These are phyloP conservation scores for Xylariaceae sp. DNA, from an alignment of 2,329 filamentous ascomycete genomes.

Conservation along the genomic window DNA sequence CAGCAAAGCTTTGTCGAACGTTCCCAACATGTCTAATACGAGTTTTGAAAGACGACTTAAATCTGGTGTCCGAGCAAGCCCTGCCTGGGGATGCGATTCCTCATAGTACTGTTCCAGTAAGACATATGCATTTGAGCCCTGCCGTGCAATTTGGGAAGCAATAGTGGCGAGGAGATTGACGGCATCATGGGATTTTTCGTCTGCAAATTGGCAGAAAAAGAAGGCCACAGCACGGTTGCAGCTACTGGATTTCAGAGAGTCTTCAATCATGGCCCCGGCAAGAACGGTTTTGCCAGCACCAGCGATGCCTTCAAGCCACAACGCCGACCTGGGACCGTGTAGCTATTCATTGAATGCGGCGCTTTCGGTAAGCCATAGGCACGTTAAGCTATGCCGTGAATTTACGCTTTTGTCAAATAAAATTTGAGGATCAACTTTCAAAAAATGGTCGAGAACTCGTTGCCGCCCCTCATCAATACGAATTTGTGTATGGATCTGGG, in stretches of 20 bases:
- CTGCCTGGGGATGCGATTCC: constrained; percentile 17
- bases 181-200: constrained; percentile 24
- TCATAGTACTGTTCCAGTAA: constrained; percentile 28
- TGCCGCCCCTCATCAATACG: constrained; percentile 19
- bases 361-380: constrained; percentile 29
- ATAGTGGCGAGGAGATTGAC: constrained; percentile 37
- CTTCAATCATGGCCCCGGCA: constrained; percentile 33
- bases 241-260: constrained; percentile 19
- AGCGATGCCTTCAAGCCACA: constrained; percentile 39
- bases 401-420: constrained; percentile 30
- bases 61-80: constrained; percentile 8
- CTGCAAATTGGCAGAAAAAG: constrained; percentile 44
- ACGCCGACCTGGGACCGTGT: constrained; percentile 20
- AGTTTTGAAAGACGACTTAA: constrained; percentile 3
- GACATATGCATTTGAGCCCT: constrained; percentile 34
- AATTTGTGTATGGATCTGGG: constrained; percentile 30
- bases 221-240: constrained; percentile 27
- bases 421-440: constrained; percentile 33
- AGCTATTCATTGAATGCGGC: constrained; percentile 31
- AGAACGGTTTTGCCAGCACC: constrained; percentile 40
- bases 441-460: constrained; percentile 29
- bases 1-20: constrained; percentile 23
- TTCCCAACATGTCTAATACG: constrained; percentile 10
- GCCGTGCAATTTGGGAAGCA: constrained; percentile 38
- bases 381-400: constrained; percentile 34